phyloP scores from a whole-genome alignment of 2,329 filamentous ascomycete species.

The Paracamarosporium sp. region DNA sequence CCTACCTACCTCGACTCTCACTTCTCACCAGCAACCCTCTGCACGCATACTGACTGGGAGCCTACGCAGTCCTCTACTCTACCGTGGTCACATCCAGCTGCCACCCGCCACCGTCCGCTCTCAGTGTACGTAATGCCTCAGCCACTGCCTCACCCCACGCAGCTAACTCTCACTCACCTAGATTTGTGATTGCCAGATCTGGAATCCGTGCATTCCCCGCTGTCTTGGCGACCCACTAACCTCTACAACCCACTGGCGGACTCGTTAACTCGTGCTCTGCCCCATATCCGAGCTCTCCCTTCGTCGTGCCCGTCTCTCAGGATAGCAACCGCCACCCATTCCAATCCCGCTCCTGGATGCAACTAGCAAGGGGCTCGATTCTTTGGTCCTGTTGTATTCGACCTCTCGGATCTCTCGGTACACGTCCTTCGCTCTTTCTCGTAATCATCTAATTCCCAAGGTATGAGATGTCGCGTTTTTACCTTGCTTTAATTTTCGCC shows the following conservation, averaged over 20 bases:
- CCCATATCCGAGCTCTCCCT: conserved; percentile 38
- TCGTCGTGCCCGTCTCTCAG: conserved; percentile 40
- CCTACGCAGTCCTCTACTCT: conserved; percentile 15
- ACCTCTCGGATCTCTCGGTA: conserved; percentile 40
- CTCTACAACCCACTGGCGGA: conserved; percentile 50
- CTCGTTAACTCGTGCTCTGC: conserved; percentile 63
- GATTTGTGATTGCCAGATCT: conserved; percentile 45
- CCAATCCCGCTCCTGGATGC: conserved; percentile 51
- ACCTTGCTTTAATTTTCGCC: conserved; percentile 14
- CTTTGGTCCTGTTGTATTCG: conserved; percentile 40
- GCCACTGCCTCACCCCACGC: background rate
- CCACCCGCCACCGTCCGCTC: conserved; percentile 21
- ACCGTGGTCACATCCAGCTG: conserved; percentile 23
- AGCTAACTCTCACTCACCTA: conserved; percentile 37
- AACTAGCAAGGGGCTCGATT: conserved; percentile 49
- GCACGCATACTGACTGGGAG: conserved; percentile 20
- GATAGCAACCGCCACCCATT: conserved; percentile 44
- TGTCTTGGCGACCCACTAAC: conserved; percentile 47
- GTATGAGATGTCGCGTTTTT: conserved; percentile 44
- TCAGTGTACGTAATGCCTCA: conserved; percentile 25
- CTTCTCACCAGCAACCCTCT: background rate
- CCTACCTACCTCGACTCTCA: background rate
- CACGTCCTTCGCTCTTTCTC: conserved; percentile 47
- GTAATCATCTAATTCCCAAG: conserved; percentile 58
- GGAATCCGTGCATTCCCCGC: conserved; percentile 53